These are phyloP conservation scores for Psilocybe cyanescens DNA, from an alignment of 768 basidiomycete species.

Conservation along the genomic window DNA sequence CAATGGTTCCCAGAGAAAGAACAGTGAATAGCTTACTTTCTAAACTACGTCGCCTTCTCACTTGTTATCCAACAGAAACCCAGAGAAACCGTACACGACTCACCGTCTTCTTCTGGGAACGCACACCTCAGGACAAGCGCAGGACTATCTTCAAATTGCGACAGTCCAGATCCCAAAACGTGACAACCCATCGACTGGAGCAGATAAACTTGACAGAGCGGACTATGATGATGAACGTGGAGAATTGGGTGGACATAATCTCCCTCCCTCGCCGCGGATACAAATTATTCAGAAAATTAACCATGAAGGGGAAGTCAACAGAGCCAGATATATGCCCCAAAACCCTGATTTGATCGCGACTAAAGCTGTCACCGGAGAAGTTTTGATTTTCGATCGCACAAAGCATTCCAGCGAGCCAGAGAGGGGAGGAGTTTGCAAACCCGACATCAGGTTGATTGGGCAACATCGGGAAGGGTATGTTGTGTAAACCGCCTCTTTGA, in stretches of 20 bases:
- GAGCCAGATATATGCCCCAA: slow-evolving; percentile 99
- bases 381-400: slow-evolving; percentile 94
- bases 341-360: slow-evolving; percentile 97
- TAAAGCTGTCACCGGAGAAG: slow-evolving; percentile 89
- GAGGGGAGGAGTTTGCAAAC: slow-evolving; percentile 80
- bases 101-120: slow-evolving; percentile 96
- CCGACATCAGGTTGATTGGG: slow-evolving; percentile 89
- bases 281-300: slow-evolving; percentile 94
- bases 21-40: slow-evolving; percentile 48
- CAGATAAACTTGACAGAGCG: slow-evolving; percentile 76
- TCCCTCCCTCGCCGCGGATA: slow-evolving; percentile 84
- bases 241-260: slow-evolving; percentile 91
- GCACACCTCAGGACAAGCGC: slow-evolving; percentile 93
- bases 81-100: slow-evolving; percentile 91
- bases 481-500: neutral
- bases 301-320: slow-evolving; percentile 94
- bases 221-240: slow-evolving; percentile 93
- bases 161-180: slow-evolving; percentile 92
- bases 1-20: slow-evolving; percentile 99
- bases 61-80: slow-evolving; percentile 54
- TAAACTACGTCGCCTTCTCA: neutral
- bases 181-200: slow-evolving; percentile 57
- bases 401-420: slow-evolving; percentile 96
- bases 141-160: slow-evolving; percentile 96
- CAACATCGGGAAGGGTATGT: slow-evolving; percentile 92